Evolutionary conservation across 2,329 filamentous ascomycete species (phyloP).

Genomic region (Dactylellina leptospora): DNA sequence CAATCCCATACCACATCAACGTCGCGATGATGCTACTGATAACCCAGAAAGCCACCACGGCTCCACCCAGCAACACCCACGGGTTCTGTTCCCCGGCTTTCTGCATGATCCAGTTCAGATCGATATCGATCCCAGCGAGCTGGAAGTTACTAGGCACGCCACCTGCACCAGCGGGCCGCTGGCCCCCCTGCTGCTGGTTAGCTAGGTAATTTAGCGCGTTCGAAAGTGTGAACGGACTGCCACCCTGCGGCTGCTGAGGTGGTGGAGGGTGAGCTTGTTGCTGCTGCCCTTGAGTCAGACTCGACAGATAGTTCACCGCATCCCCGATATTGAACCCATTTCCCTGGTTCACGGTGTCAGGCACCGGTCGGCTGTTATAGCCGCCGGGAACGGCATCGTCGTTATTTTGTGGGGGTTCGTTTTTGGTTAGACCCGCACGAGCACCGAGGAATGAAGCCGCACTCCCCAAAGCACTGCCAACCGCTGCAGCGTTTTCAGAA

Average conservation of each 20-base stretch:
- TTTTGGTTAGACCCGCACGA: constrained; percentile 21
- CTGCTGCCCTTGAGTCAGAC: constrained; percentile 5
- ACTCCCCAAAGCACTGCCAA: constrained; percentile 34
- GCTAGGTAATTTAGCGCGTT: constrained; percentile 41
- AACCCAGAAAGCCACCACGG: constrained; percentile 40
- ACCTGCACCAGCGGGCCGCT: constrained; percentile 8
- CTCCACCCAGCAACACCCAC: constrained; percentile 42
- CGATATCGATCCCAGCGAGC: constrained; percentile 45
- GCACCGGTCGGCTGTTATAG: constrained; percentile 37
- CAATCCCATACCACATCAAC: constrained; percentile 43
- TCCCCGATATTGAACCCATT: constrained; percentile 34
- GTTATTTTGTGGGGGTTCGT: constrained; percentile 4
- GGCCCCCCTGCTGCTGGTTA: constrained; percentile 4
- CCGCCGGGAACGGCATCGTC: constrained; percentile 32
- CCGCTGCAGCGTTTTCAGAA: constrained; percentile 41
- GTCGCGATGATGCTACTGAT: constrained; percentile 49
- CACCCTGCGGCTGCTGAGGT: constrained; percentile 16
- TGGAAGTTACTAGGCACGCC: constrained; percentile 30
- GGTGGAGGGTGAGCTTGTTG: neutral
- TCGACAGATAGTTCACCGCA: constrained; percentile 34
- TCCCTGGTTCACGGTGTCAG: constrained; percentile 26
- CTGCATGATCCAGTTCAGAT: constrained; percentile 42
- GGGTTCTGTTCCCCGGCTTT: constrained; percentile 48
- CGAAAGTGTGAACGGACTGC: constrained; percentile 39
- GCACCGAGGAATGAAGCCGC: constrained; percentile 39